Percentiles rank a stretch among this genome's conserved stretches.
Evolutionary conservation across 2,329 filamentous ascomycete genomes (phyloP).

Genomic region (Albophoma yamanashiensis): DNA sequence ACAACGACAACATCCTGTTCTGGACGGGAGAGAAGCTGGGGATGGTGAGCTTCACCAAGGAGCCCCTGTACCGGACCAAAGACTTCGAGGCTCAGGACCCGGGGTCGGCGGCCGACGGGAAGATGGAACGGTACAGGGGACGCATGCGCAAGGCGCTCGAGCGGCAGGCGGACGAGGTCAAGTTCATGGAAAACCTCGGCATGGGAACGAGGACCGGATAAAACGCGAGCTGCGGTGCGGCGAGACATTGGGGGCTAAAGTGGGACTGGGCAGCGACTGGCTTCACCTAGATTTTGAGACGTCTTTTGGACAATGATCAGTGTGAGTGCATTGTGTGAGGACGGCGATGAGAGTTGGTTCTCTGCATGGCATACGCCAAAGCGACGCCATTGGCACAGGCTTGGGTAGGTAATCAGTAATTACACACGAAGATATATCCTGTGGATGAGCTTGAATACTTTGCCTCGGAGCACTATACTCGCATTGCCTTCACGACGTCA

Average conservation of each 20-base stretch:
- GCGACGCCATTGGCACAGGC: not conserved
- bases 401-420: not conserved
- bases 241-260: not conserved
- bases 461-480: not conserved
- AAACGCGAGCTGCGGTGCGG: not conserved
- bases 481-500: not conserved
- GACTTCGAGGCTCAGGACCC: slow-evolving; percentile 40
- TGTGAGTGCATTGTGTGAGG: not conserved
- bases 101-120: slow-evolving; percentile 30
- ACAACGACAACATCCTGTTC: slow-evolving; percentile 61
- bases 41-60: slow-evolving; percentile 52
- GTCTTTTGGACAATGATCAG: not conserved
- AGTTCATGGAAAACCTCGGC: slow-evolving; percentile 58
- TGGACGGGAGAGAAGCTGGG: slow-evolving; percentile 86
- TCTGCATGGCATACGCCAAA: not conserved
- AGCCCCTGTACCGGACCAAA: slow-evolving; percentile 34
- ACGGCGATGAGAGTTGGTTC: not conserved
- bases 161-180: slow-evolving; percentile 67
- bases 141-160: slow-evolving; percentile 67
- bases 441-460: not conserved
- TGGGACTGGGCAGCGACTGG: not conserved
- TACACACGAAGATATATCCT: not conserved
- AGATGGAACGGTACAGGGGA: slow-evolving; percentile 52
- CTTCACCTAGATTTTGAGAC: not conserved
- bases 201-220: slow-evolving; percentile 2